Conservation (phyloP, 305 asterid species). For the Rubia balearica region DNA sequence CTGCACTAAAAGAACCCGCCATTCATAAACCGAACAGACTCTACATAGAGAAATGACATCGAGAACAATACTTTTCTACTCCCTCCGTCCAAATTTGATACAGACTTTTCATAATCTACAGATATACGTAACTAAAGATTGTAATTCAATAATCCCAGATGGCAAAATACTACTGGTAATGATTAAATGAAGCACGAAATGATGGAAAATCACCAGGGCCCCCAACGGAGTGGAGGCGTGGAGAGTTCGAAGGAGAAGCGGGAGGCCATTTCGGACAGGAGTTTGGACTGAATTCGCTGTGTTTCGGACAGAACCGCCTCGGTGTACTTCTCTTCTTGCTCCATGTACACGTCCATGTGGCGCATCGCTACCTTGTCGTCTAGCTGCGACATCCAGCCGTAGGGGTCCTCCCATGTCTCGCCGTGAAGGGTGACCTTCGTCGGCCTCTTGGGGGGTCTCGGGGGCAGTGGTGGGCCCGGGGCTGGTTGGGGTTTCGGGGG, state of each 20-base stretch:
- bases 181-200: background rate
- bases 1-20: constrained; percentile 35
- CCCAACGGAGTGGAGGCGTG: constrained; percentile 87
- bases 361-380: constrained; percentile 86
- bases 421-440: constrained; percentile 59
- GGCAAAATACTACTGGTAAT: background rate
- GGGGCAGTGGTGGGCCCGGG: constrained; percentile 67
- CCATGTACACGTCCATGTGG: constrained; percentile 94
- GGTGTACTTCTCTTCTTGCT: constrained; percentile 95
- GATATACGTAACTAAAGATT: background rate
- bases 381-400: constrained; percentile 89
- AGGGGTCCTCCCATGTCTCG: constrained; percentile 79
- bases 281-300: constrained; percentile 69
- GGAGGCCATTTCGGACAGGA: constrained; percentile 80
- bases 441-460: constrained; percentile 81
- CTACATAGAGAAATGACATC: constrained; percentile 1
- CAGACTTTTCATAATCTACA: no score
- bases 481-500: constrained; percentile 64
- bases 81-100: no score
- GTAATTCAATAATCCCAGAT: background rate
- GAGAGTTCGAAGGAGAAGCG: constrained; percentile 73
- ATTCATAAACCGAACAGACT: constrained; percentile 17
- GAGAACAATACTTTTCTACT: background rate
- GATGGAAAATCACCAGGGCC: constrained; percentile 61
- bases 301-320: constrained; percentile 85